Evolutionary conservation across 2,329 filamentous ascomycete genomes (phyloP).

Genomic region (Ceratocystis papillata): DNA sequence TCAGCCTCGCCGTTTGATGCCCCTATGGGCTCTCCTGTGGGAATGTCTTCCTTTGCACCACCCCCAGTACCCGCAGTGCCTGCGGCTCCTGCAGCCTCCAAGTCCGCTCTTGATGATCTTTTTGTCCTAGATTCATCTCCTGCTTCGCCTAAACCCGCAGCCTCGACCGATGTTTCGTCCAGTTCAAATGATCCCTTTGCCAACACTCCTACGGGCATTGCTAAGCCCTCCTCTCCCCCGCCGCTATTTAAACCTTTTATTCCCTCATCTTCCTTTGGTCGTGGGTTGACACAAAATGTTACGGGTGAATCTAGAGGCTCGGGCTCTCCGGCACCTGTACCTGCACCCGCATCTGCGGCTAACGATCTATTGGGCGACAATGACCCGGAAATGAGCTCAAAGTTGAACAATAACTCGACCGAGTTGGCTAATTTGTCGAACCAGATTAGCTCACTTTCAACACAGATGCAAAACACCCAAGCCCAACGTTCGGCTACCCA

Average conservation of each 20-base stretch:
- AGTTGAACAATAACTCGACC: constrained; percentile 75
- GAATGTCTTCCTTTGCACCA: constrained; percentile 29
- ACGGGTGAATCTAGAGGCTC: constrained; percentile 57
- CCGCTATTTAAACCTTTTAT: constrained; percentile 77
- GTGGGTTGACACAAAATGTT: constrained; percentile 52
- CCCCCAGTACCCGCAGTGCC: constrained; percentile 29
- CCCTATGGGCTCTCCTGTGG: constrained; percentile 33
- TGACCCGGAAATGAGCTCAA: constrained; percentile 79
- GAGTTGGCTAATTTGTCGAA: constrained; percentile 94
- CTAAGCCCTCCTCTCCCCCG: constrained; percentile 43
- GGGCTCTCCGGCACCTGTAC: constrained; percentile 35
- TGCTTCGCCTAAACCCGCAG: constrained; percentile 43
- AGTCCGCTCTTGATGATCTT: constrained; percentile 82
- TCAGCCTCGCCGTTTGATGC: constrained; percentile 43
- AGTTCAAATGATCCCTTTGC: constrained; percentile 62
- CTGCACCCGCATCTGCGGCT: constrained; percentile 32
- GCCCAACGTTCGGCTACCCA: constrained; percentile 68
- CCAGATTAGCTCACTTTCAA: constrained; percentile 80
- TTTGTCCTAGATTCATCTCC: constrained; percentile 66
- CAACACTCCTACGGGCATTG: constrained; percentile 48
- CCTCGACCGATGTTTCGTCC: constrained; percentile 48
- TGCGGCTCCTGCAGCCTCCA: constrained; percentile 42
- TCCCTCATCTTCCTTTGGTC: constrained; percentile 85
- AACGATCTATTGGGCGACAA: constrained; percentile 88
- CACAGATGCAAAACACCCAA: constrained; percentile 89